These are phyloP conservation scores for Saccharomycopsis sp. DNA, from an alignment of 805 yeast species.

Conservation along the genomic window DNA sequence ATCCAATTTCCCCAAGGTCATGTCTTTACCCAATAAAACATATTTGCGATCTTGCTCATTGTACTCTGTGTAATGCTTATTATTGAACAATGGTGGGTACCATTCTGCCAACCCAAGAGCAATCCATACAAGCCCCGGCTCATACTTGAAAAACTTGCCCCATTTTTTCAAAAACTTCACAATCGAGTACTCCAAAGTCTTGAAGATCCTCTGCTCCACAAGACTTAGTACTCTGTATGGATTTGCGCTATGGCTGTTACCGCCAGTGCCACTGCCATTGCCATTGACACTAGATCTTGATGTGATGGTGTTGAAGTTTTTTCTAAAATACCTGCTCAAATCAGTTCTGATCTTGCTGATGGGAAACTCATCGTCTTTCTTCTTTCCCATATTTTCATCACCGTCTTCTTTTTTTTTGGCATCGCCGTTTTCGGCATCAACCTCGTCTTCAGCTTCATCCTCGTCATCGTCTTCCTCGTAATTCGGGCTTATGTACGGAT, in stretches of 20 bases:
- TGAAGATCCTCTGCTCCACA: conserved; percentile 45
- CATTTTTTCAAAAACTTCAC: conserved; percentile 61
- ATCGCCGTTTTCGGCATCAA: conserved; percentile 25
- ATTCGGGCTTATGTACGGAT: conserved; percentile 66
- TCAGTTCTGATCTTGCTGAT: conserved; percentile 41
- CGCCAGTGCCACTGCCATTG: conserved; percentile 18
- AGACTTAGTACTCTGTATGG: conserved; percentile 22
- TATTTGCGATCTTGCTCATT: conserved; percentile 29
- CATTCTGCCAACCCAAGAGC: conserved; percentile 85
- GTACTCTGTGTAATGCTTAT: conserved; percentile 27
- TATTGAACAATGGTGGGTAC: conserved; percentile 54
- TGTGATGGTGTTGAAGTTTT: conserved; percentile 22
- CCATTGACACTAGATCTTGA: conserved; percentile 21
- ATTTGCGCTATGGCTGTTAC: conserved; percentile 4
- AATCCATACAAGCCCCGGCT: conserved; percentile 77
- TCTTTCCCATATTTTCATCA: conserved; percentile 26
- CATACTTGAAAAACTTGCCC: conserved; percentile 71
- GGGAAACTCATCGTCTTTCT: conserved; percentile 22
- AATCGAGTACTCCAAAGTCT: conserved; percentile 50
- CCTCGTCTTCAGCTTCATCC: conserved; percentile 32
- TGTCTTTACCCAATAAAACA: conserved; percentile 49
- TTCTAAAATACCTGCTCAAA: conserved; percentile 49
- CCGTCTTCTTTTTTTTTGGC: conserved; percentile 29
- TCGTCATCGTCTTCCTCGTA: conserved; percentile 24
- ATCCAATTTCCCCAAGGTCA: conserved; percentile 7